Evolutionary conservation across 2,329 filamentous ascomycete genomes (phyloP).

Genomic region (Periconia digitata): DNA sequence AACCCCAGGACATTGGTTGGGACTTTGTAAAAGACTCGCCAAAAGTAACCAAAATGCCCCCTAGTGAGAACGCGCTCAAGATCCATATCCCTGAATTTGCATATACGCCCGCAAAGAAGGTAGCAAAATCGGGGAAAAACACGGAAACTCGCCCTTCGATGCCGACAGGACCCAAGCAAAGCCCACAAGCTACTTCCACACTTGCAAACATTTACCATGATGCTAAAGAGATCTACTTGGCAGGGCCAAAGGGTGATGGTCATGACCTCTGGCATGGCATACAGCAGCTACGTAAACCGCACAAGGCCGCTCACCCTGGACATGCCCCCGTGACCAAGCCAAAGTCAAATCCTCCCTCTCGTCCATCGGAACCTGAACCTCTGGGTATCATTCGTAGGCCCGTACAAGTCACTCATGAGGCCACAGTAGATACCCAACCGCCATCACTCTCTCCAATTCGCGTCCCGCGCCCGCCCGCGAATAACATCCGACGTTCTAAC

Average conservation of each 20-base stretch:
- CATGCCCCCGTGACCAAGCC: neutral
- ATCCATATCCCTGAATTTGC: too few species aligned
- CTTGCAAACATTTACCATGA: constrained; percentile 6
- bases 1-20: neutral
- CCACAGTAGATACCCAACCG: neutral
- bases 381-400: neutral
- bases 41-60: neutral
- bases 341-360: neutral
- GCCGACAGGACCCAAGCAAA: neutral
- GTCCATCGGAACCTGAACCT: neutral
- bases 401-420: neutral
- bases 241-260: constrained; percentile 29
- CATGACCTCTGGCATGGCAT: constrained; percentile 24
- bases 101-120: neutral
- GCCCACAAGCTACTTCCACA: neutral
- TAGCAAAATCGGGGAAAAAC: neutral
- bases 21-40: neutral
- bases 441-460: neutral
- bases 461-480: neutral
- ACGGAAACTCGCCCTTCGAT: neutral
- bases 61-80: neutral
- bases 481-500: neutral
- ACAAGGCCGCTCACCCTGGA: neutral
- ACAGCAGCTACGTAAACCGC: constrained; percentile 12
- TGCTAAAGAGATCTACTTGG: constrained; percentile 22